Conservation (phyloP, 2,329 filamentous ascomycete species). For the Boeremia exigua region DNA sequence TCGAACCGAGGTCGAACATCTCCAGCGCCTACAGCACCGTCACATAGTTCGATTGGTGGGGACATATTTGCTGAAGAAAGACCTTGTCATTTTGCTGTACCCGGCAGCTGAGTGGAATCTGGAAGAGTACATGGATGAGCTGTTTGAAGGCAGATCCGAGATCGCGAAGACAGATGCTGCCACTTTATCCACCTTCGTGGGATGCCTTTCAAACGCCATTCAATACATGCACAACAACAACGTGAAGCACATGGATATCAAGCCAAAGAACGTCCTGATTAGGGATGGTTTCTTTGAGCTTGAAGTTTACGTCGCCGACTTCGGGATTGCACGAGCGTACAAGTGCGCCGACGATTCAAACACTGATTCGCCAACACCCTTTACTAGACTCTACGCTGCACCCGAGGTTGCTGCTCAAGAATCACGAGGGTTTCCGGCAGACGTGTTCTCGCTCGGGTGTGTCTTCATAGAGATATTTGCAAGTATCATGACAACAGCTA, state of each 20-base stretch:
- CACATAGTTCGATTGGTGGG: slow-evolving; percentile 31
- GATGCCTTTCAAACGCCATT: slow-evolving; percentile 18
- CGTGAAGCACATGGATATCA: slow-evolving; percentile 26
- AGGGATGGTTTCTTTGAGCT: not conserved
- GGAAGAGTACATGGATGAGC: not conserved
- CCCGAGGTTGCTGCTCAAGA: slow-evolving; percentile 28
- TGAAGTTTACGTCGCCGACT: not conserved
- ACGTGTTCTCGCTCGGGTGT: slow-evolving; percentile 34
- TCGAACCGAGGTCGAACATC: too few relatives aligned
- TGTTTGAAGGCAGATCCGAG: not conserved
- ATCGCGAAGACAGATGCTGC: too few relatives aligned
- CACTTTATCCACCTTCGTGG: not conserved
- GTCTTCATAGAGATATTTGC: slow-evolving; percentile 29
- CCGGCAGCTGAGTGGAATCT: slow-evolving; percentile 26
- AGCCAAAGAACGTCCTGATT: slow-evolving; percentile 24
- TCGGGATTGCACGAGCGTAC: not conserved
- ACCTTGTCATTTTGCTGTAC: slow-evolving; percentile 29
- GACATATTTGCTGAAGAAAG: not conserved
- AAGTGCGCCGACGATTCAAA: slow-evolving; percentile 15
- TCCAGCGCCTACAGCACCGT: slow-evolving; percentile 20
- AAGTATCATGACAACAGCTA: not conserved
- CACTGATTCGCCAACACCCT: slow-evolving; percentile 24
- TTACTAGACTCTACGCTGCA: slow-evolving; percentile 25
- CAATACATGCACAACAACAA: slow-evolving; percentile 16
- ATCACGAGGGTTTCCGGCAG: slow-evolving; percentile 16